Base-by-base conservation (phyloP, 768 basidiomycete genomes). In the Xerocomus brunneocitrinus region DNA sequence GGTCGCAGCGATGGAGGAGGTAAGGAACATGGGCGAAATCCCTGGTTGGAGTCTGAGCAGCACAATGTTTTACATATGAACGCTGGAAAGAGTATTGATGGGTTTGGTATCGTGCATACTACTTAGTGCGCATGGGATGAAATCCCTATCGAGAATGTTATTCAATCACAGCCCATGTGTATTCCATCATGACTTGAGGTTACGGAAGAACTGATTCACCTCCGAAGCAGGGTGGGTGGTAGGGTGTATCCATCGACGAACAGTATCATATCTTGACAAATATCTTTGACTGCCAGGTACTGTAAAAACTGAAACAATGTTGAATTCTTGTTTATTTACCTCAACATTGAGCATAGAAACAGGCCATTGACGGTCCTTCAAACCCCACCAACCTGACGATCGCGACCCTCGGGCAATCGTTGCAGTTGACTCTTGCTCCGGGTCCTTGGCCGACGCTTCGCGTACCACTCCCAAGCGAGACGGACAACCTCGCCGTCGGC, bases 401-500 rank as follows among this genome's bases (percentile, higher is more conserved):
- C 73, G 58, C 89, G 76, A 64, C 88, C 85, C 66, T 84, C 81
- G 4, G 88, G 88, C 76, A 80, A 77, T 51, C 82, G 73, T 42
- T 79, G 75, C 52, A 84, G 65, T 71, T 86, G 82, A 42, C 70
- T 73, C 72, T 80, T 78, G 58, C 84, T 83, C 60, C 89, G 74
- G 53, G 87, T 76, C 58, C 87, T 72, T 3, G 88, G 82, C 27
- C 89, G 77, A 47, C 81, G 75, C 68, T 83, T 77, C 55, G 84
- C 79, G 63, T 93, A 97, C 91, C 91, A 98, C 71, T 95, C 95
- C 97, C 97, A 99, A 3, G 91, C 87, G 53, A 91, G 80, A 53
- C 91, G 85, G 56, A 98, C 80, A 12, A 97, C 77, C 58, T 95
- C 90, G 16, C 97, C 97, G 63, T 97, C 95, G 0, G 97, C 94